Conservation (phyloP, 495 filamentous ascomycete genomes). For the Xylaria flabelliformis region DNA sequence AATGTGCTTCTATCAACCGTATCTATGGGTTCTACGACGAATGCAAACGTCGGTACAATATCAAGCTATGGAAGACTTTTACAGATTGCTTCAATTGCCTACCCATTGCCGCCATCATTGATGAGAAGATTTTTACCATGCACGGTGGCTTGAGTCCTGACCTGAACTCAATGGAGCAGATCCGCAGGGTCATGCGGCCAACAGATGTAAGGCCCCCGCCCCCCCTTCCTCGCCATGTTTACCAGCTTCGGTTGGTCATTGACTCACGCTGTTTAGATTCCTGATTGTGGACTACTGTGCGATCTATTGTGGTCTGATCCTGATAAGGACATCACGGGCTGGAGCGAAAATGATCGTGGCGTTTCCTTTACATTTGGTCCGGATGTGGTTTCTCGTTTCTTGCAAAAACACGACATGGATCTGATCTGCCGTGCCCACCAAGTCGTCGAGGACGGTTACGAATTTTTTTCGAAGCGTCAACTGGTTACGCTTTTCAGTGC, state of each 20-base stretch:
- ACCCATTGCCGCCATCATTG: slow-evolving; percentile 99
- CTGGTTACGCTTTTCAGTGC: slow-evolving; percentile 97
- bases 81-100: slow-evolving; percentile 99
- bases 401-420: slow-evolving; percentile 99
- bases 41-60: slow-evolving; percentile 99
- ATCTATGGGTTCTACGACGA: slow-evolving; percentile 99
- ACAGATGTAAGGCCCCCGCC: slow-evolving; percentile 79
- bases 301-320: slow-evolving; percentile 99
- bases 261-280: slow-evolving; percentile 71
- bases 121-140: slow-evolving; percentile 99
- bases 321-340: slow-evolving; percentile 99
- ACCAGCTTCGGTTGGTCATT: slow-evolving; percentile 27
- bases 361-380: slow-evolving; percentile 99
- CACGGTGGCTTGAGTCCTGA: slow-evolving; percentile 97
- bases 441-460: slow-evolving; percentile 98
- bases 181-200: slow-evolving; percentile 96
- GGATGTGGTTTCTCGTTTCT: slow-evolving; percentile 97
- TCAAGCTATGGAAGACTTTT: slow-evolving; percentile 99
- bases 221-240: background rate
- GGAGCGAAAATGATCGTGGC: slow-evolving; percentile 98
- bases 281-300: slow-evolving; percentile 96
- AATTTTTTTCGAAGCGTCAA: slow-evolving; percentile 99
- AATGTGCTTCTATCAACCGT: slow-evolving; percentile 99
- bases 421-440: slow-evolving; percentile 98
- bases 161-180: slow-evolving; percentile 99